These are phyloP conservation scores for Dinochytrium kinnereticum DNA, from an alignment of 371 early-diverging fungal genomes.

Conservation along the genomic window DNA sequence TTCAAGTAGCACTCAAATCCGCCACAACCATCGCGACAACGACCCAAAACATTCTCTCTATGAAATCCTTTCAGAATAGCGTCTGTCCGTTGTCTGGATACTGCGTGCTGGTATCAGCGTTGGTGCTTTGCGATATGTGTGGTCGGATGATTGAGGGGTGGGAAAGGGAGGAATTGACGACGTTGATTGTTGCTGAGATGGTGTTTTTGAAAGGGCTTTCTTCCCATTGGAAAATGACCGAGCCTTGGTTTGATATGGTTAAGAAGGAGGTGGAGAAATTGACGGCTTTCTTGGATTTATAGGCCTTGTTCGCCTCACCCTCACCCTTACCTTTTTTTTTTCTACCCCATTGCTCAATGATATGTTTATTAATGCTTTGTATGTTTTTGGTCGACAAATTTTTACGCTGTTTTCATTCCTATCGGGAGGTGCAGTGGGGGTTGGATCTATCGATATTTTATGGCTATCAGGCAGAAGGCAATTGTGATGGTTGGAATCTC, in stretches of 20 bases:
- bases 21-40: not conserved
- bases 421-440: too few species aligned
- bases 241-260: not conserved
- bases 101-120: not conserved
- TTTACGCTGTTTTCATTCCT: too few species aligned
- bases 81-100: not conserved
- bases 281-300: too few species aligned
- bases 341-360: too few species aligned
- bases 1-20: not conserved
- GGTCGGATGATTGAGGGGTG: not conserved
- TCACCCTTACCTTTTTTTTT: too few species aligned
- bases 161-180: not conserved
- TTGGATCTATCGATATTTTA: too few species aligned
- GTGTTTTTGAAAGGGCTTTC: not conserved
- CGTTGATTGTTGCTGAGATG: not conserved
- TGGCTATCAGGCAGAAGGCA: too few species aligned
- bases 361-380: too few species aligned
- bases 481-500: too few species aligned
- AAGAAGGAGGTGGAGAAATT: too few species aligned
- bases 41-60: not conserved
- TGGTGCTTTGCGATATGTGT: slow-evolving; percentile 1
- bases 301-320: too few species aligned
- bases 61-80: not conserved
- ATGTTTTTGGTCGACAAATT: too few species aligned
- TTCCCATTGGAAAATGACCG: not conserved